phyloP scores from a whole-genome alignment of 176 grass and related monocot species.

The Lolium multiflorum region DNA sequence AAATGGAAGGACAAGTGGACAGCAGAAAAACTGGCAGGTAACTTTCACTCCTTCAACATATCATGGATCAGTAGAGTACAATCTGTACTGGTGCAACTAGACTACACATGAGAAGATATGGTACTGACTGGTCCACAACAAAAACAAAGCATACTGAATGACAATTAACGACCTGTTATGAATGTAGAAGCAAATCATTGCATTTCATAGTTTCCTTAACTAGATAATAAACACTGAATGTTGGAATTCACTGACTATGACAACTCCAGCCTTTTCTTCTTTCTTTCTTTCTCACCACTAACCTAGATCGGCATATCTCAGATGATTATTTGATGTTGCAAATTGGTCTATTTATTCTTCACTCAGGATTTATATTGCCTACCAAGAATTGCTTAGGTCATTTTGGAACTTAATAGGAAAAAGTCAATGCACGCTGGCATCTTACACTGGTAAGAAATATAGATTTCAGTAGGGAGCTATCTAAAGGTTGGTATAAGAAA shows the following conservation, averaged over 20 bases:
- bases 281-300: neutral
- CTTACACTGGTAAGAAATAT: conserved; percentile 13
- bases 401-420: conserved; percentile 30
- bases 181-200: conserved; percentile 1
- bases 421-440: conserved; percentile 1
- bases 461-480: neutral
- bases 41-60: neutral
- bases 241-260: neutral
- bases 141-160: conserved; percentile 4
- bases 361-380: neutral
- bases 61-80: conserved; percentile 29
- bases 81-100: conserved; percentile 8
- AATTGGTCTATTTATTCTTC: neutral
- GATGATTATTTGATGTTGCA: conserved; percentile 16
- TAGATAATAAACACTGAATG: neutral
- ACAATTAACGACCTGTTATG: neutral
- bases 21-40: neutral
- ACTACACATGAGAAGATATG: conserved; percentile 18
- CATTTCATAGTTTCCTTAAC: conserved; percentile 15
- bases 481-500: neutral
- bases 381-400: neutral
- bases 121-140: neutral
- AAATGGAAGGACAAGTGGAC: conserved; percentile 14
- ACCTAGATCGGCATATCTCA: conserved; percentile 14
- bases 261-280: neutral